Base-by-base conservation (phyloP, 2,329 filamentous ascomycete genomes). In the Plectosphaerella cucumerina region DNA sequence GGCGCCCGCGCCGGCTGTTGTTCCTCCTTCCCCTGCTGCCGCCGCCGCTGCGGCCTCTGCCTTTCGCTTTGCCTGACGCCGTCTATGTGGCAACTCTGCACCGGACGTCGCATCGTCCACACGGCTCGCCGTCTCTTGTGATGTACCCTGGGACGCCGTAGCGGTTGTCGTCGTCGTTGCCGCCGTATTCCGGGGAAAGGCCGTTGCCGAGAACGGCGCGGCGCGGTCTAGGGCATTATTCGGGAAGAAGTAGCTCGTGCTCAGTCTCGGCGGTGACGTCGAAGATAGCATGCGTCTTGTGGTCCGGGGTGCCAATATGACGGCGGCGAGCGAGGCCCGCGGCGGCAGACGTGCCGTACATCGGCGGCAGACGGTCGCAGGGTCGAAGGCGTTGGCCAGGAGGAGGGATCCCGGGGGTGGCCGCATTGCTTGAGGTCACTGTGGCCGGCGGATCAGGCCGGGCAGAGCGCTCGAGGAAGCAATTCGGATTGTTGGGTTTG, bases 171-270 rank as follows among this genome's bases (percentile, higher is more conserved):
- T 14, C 5, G 47, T 10, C 12, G 37, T 48, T 20, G 47, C 17
- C 6, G 53, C 53, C 17, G 44, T 48, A 12, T 48, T 55, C 5
- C 52, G 51, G 37, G 43, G 18, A 6, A 34, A 47, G 39, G 41
- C 23, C 12, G 26, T 31, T 8, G 26, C 26, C 26, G 26, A 18
- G 39, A 42, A 42, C n/a, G 39, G 39, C 39, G 35, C 43, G 39
- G 53, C 14, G 20, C 47, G 50, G 10, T 54, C 55, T 15, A 54
- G 47, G 26, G 49, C 43, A 45, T 49, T 54, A 39, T 56, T 57
- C 41, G 56, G 44, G 15, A 56, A 44, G 34, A 57, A 57, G 52
- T 57, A 57, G 49, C 48, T 57, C 37, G 56, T 47, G 41, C 50
- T 47, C 21, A 57, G 52, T 22, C 56, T 52, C 22, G 34, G 37